These are phyloP conservation scores for Pezicula radicicola DNA, from an alignment of 2,329 filamentous ascomycete genomes.

Conservation along the genomic window DNA sequence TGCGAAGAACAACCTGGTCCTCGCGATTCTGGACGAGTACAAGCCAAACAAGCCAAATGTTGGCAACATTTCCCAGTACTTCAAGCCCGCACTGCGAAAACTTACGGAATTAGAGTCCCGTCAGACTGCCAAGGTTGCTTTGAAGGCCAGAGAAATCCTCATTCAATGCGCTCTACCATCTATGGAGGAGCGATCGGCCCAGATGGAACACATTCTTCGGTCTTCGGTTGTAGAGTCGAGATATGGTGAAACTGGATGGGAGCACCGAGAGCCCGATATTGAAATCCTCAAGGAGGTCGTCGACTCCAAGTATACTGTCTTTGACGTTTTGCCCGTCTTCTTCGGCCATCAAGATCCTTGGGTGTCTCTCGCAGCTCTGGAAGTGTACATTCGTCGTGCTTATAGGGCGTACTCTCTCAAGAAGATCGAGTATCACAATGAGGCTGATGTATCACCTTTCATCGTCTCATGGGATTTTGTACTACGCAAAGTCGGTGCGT, in stretches of 20 bases:
- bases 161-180: constrained; percentile 97
- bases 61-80: constrained; percentile 83
- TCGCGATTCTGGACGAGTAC: constrained; percentile 92
- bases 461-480: constrained; percentile 93
- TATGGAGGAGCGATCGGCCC: constrained; percentile 86
- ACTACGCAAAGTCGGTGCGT: constrained; percentile 87
- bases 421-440: constrained; percentile 81
- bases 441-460: constrained; percentile 68
- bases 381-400: constrained; percentile 93
- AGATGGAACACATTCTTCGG: constrained; percentile 98
- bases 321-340: constrained; percentile 92
- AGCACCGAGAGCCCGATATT: constrained; percentile 87
- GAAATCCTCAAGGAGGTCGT: constrained; percentile 96
- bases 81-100: constrained; percentile 78
- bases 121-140: constrained; percentile 85
- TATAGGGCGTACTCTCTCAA: constrained; percentile 95
- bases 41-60: constrained; percentile 89
- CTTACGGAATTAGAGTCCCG: constrained; percentile 87
- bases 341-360: constrained; percentile 92
- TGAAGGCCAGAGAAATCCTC: constrained; percentile 95
- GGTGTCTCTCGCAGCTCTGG: constrained; percentile 89
- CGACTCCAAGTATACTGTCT: constrained; percentile 97
- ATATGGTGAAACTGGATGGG: constrained; percentile 96
- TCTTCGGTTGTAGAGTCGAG: constrained; percentile 95
- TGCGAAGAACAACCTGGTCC: constrained; percentile 88